Evolutionary conservation across 106 monocot species (phyloP).

Genomic region (Amphibolis antarctica): DNA sequence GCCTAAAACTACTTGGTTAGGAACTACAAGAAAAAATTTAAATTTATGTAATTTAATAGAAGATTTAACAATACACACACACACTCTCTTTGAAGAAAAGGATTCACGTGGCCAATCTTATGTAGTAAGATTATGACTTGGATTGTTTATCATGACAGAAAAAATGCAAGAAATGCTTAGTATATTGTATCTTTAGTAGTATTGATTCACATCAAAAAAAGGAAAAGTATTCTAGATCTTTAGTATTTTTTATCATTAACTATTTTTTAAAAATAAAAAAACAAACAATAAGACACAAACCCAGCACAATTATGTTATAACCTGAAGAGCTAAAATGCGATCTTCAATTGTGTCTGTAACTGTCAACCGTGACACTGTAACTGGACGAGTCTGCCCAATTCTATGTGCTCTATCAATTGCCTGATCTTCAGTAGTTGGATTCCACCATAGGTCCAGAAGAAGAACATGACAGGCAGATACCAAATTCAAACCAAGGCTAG

Average conservation of each 20-base stretch:
- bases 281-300: neutral
- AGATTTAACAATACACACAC: too few species aligned
- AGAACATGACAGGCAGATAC: constrained; percentile 91
- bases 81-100: too few species aligned
- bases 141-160: too few species aligned
- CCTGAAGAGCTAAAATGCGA: constrained; percentile 84
- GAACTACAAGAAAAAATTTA: too few species aligned
- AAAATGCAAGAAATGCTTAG: too few species aligned
- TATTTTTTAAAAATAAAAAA: neutral
- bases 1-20: too few species aligned
- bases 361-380: constrained; percentile 75
- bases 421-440: constrained; percentile 95
- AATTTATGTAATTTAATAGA: too few species aligned
- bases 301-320: constrained; percentile 1
- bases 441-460: constrained; percentile 94
- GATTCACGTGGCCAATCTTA: too few species aligned
- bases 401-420: constrained; percentile 94
- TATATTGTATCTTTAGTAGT: too few species aligned
- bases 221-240: too few species aligned
- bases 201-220: too few species aligned
- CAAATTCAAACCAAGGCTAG: constrained; percentile 89
- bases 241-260: neutral
- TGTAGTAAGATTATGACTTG: too few species aligned
- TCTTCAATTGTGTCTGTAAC: constrained; percentile 81
- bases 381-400: constrained; percentile 92